Evolutionary conservation across 2,329 filamentous ascomycete genomes (phyloP).

Genomic region (Pseudogymnoascus sp.): DNA sequence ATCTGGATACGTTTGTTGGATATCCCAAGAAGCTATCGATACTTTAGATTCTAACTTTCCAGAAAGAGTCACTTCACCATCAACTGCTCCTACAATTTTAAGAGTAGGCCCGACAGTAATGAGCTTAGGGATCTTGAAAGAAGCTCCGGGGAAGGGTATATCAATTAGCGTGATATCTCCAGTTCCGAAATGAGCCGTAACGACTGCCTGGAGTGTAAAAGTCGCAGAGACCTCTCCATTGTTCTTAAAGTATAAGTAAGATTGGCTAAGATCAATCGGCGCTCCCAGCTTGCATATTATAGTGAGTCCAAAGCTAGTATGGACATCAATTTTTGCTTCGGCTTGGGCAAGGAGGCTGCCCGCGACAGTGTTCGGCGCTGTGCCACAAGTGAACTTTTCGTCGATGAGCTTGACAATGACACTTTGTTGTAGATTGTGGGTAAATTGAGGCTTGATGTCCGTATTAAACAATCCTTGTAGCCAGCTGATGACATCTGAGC

Average conservation of each 20-base stretch:
- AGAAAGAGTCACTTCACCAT: conserved; percentile 21
- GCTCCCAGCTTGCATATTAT: conserved; percentile 14
- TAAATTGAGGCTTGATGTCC: conserved; percentile 19
- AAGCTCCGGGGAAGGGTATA: conserved; percentile 24
- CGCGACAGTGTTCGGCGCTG: conserved; percentile 1
- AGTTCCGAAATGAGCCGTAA: conserved; percentile 16
- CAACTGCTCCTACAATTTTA: conserved; percentile 20
- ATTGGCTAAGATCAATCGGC: background rate
- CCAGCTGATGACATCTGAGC: conserved; percentile 22
- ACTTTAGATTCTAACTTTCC: conserved; percentile 24
- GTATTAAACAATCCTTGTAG: conserved; percentile 15
- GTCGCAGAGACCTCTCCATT: background rate
- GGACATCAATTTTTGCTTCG: conserved; percentile 11
- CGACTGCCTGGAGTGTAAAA: conserved; percentile 9
- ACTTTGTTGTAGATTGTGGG: conserved; percentile 15
- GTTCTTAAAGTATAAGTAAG: background rate
- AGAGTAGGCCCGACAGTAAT: conserved; percentile 29
- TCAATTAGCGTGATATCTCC: conserved; percentile 18
- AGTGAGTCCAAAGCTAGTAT: conserved; percentile 17
- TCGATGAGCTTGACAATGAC: conserved; percentile 16
- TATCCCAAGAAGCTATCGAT: conserved; percentile 25
- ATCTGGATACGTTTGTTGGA: background rate
- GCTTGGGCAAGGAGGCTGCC: conserved; percentile 13
- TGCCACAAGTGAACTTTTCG: conserved; percentile 13
- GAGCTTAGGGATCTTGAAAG: conserved; percentile 27